phyloP scores from a whole-genome alignment of 2,329 filamentous ascomycete genomes.

The Tolypocladium guangdongense region DNA sequence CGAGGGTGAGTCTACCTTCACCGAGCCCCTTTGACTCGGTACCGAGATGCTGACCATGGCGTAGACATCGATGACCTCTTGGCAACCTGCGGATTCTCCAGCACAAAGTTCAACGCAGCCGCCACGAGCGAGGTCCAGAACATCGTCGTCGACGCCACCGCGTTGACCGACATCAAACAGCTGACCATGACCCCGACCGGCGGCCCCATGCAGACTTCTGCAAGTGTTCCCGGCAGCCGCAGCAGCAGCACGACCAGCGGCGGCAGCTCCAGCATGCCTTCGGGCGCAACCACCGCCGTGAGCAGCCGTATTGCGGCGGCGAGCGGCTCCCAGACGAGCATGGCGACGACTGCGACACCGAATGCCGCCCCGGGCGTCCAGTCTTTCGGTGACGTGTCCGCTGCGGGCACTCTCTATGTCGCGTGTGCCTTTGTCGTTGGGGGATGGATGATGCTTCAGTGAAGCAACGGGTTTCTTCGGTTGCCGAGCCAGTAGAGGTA shows the following conservation, averaged over 20 bases:
- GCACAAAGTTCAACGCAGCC: conserved; percentile 16
- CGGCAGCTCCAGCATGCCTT: not conserved
- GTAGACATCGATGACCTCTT: conserved; percentile 25
- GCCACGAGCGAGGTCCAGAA: conserved; percentile 14
- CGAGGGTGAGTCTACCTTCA: conserved; percentile 9
- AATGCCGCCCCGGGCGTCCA: not conserved
- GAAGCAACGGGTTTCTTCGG: not conserved
- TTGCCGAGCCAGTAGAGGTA: not conserved
- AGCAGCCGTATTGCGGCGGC: not conserved
- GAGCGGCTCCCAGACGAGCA: not conserved
- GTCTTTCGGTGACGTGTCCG: not conserved
- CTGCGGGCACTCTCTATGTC: not conserved
- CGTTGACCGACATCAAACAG: conserved; percentile 20
- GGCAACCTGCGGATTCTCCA: conserved; percentile 22
- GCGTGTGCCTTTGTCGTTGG: not conserved
- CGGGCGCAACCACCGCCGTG: not conserved
- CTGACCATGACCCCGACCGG: conserved; percentile 23
- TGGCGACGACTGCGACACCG: not conserved
- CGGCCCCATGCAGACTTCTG: not conserved
- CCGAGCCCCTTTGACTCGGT: not conserved
- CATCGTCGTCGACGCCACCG: conserved; percentile 20
- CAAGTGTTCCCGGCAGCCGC: not conserved
- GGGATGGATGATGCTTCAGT: not conserved
- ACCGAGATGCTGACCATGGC: not conserved
- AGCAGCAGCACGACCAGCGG: not conserved